phyloP scores from a whole-genome alignment of 2,329 filamentous ascomycete genomes.

The Paecilomyces fulvus region DNA sequence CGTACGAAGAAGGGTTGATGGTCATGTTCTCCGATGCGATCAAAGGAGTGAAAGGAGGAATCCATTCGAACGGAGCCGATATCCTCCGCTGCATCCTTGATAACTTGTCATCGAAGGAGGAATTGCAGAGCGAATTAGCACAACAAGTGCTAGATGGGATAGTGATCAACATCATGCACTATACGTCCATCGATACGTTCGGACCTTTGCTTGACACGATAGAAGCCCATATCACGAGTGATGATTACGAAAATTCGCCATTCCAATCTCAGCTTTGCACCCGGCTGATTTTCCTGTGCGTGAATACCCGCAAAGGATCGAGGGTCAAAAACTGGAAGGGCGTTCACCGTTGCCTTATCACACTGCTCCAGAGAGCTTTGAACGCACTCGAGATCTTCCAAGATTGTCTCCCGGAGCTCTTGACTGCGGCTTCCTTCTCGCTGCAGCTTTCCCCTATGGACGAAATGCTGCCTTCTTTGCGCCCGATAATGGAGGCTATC shows the following conservation, averaged over 20 bases:
- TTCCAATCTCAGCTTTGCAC: slow-evolving; percentile 33
- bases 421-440: slow-evolving; percentile 51
- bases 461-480: slow-evolving; percentile 61
- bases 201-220: slow-evolving; percentile 57
- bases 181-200: slow-evolving; percentile 68
- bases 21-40: slow-evolving; percentile 80
- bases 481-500: slow-evolving; percentile 56
- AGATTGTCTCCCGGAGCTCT: slow-evolving; percentile 24
- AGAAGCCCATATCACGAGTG: slow-evolving; percentile 38
- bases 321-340: slow-evolving; percentile 64
- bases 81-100: slow-evolving; percentile 46
- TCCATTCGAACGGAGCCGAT: slow-evolving; percentile 50
- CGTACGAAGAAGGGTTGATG: slow-evolving; percentile 86
- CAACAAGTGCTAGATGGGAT: slow-evolving; percentile 66
- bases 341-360: slow-evolving; percentile 50
- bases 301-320: slow-evolving; percentile 69
- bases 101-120: slow-evolving; percentile 20
- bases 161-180: slow-evolving; percentile 73
- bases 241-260: slow-evolving; percentile 27
- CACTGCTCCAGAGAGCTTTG: slow-evolving; percentile 40
- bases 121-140: slow-evolving; percentile 18
- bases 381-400: slow-evolving; percentile 15
- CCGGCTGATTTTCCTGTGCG: slow-evolving; percentile 51
- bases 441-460: slow-evolving; percentile 74
- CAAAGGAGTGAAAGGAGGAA: slow-evolving; percentile 50